Evolutionary conservation across 1,139 yeast genomes (phyloP).

Genomic region (Kodamaea fungicola): DNA sequence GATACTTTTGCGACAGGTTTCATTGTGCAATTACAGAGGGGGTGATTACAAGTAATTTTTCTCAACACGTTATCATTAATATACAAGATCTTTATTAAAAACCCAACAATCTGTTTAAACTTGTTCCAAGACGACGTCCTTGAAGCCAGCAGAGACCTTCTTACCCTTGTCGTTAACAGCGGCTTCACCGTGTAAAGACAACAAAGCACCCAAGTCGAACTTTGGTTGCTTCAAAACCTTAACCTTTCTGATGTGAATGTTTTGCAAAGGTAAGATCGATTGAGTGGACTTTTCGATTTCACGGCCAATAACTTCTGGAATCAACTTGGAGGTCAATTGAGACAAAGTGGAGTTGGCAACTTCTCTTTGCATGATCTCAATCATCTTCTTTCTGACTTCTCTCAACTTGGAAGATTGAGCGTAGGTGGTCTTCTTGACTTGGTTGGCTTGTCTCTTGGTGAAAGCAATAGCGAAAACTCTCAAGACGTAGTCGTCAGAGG

Average conservation of each 20-base stretch:
- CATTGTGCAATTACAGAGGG: no score
- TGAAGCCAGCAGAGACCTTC: conserved; percentile 48
- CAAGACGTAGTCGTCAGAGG: conserved; percentile 49
- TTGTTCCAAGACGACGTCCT: conserved; percentile 48
- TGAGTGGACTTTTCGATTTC: conserved; percentile 52
- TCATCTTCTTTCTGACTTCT: conserved; percentile 51
- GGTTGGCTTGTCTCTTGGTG: conserved; percentile 53
- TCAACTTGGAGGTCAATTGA: conserved; percentile 49
- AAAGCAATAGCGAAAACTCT: conserved; percentile 51
- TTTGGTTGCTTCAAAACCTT: conserved; percentile 52
- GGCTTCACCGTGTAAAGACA: conserved; percentile 52
- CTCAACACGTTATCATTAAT: conserved; percentile 5
- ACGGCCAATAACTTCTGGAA: conserved; percentile 53
- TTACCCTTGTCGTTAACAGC: conserved; percentile 51
- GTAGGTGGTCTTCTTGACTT: conserved; percentile 49
- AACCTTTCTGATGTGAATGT: conserved; percentile 52
- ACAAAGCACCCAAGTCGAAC: conserved; percentile 50
- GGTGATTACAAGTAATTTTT: neutral
- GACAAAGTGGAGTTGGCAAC: conserved; percentile 49
- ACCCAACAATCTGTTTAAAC: conserved; percentile 13
- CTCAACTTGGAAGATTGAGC: conserved; percentile 51
- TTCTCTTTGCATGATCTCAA: conserved; percentile 52
- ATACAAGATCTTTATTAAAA: conserved; percentile 4
- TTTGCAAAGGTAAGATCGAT: conserved; percentile 50
- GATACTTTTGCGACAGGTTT: no score